These are phyloP conservation scores for Pleurostoma richardsiae DNA, from an alignment of 2,329 filamentous ascomycete genomes.

Conservation along the genomic window DNA sequence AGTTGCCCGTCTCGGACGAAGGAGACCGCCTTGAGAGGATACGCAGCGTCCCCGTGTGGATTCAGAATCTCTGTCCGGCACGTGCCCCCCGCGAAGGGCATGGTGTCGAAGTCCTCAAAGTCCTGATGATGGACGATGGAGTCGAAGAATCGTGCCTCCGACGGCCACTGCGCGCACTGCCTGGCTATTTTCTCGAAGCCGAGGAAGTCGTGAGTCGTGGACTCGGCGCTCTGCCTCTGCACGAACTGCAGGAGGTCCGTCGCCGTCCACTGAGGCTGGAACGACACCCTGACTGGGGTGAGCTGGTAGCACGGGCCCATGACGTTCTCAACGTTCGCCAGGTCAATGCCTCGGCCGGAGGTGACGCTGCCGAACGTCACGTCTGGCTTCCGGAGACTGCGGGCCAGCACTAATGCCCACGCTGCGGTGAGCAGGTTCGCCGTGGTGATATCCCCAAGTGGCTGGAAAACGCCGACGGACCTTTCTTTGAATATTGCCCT, in stretches of 20 bases:
- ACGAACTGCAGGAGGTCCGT: constrained; percentile 23
- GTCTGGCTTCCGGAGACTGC: constrained; percentile 22
- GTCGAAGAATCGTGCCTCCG: constrained; percentile 20
- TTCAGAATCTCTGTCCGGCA: constrained; percentile 24
- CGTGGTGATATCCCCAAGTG: constrained; percentile 30
- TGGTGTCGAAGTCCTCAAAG: constrained; percentile 31
- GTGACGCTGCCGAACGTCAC: constrained; percentile 36
- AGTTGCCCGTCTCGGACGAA: constrained; percentile 32
- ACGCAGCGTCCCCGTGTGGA: constrained; percentile 29
- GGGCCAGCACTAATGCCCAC: constrained; percentile 34
- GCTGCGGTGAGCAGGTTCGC: constrained; percentile 35
- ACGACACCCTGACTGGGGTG: constrained; percentile 33
- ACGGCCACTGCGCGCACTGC: constrained; percentile 26
- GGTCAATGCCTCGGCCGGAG: constrained; percentile 32
- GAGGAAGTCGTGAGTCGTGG: constrained; percentile 25
- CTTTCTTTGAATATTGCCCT: constrained; percentile 10
- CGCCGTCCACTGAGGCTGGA: constrained; percentile 24
- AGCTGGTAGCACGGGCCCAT: constrained; percentile 40
- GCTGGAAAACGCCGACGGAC: constrained; percentile 13
- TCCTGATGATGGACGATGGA: constrained; percentile 31
- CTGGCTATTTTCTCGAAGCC: constrained; percentile 25
- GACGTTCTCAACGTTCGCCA: constrained; percentile 27
- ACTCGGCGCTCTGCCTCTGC: constrained; percentile 22
- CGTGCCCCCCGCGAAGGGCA: constrained; percentile 28
- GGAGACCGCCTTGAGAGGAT: constrained; percentile 39